Conservation (phyloP, 768 basidiomycete species). For the Serendipita sp. region DNA sequence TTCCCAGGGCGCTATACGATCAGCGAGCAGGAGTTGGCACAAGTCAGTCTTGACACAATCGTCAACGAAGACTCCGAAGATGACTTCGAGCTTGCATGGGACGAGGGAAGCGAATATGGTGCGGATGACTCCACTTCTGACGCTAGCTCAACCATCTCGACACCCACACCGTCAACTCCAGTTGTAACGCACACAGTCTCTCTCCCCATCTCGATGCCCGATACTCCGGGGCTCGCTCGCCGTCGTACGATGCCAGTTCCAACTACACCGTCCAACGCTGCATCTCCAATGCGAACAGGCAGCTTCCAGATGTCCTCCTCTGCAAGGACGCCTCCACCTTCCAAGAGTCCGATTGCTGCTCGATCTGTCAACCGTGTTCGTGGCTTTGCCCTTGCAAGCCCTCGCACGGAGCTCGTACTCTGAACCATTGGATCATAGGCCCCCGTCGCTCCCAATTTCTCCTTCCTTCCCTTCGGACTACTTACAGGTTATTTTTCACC, state of each 20-base stretch:
- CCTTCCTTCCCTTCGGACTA: too few relatives aligned
- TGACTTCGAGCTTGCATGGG: conserved; percentile 4
- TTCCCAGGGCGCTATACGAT: not conserved
- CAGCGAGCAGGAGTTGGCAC: not conserved
- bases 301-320: not conserved
- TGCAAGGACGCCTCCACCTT: not conserved
- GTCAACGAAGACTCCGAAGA: not conserved
- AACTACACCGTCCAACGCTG: not conserved
- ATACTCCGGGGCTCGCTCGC: not conserved
- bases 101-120: not conserved
- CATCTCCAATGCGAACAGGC: not conserved
- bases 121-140: not conserved
- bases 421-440: not conserved
- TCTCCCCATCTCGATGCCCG: not conserved
- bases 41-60: not conserved
- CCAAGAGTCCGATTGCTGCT: not conserved
- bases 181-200: not conserved
- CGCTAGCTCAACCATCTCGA: not conserved
- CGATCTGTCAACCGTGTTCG: not conserved
- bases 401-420: conserved; percentile 2
- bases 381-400: not conserved
- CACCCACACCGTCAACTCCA: not conserved
- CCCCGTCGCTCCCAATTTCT: too few relatives aligned
- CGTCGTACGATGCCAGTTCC: not conserved
- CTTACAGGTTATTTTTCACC: too few relatives aligned